Percentiles rank a stretch among this genome's conserved stretches.
phyloP scores from a whole-genome alignment of 768 basidiomycete genomes.

The Leccinum boreale region DNA sequence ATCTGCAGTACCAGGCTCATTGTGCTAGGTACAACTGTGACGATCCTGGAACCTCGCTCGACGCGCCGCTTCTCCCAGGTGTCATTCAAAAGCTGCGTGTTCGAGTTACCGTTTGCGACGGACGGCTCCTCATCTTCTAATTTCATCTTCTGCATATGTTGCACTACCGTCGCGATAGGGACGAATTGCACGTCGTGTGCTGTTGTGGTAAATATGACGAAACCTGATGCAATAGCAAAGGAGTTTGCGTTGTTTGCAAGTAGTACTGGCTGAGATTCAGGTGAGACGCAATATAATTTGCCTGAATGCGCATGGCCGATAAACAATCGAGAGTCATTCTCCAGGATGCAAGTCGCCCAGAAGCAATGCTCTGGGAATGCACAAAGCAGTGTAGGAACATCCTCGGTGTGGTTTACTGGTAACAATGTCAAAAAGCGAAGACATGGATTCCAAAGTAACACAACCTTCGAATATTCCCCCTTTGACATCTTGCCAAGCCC shows the following conservation, averaged over 20 bases:
- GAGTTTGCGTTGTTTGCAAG: constrained; percentile 64
- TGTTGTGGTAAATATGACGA: constrained; percentile 81
- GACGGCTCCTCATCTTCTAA: constrained; percentile 17
- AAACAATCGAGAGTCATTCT: constrained; percentile 34
- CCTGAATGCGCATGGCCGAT: constrained; percentile 65
- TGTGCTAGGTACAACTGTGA: constrained; percentile 79
- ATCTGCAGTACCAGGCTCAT: constrained; percentile 95
- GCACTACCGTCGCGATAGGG: constrained; percentile 33
- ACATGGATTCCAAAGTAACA: neutral
- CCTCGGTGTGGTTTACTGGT: constrained; percentile 19
- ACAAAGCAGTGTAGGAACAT: constrained; percentile 24
- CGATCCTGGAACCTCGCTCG: constrained; percentile 88
- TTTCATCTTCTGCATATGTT: constrained; percentile 15
- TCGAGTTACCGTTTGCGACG: constrained; percentile 21
- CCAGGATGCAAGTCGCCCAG: constrained; percentile 33
- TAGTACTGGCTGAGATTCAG: constrained; percentile 25
- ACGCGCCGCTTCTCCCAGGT: constrained; percentile 73
- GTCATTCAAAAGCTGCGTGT: constrained; percentile 8
- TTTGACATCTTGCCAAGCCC: constrained; percentile 42
- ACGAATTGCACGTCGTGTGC: constrained; percentile 79
- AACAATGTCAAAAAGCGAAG: constrained; percentile 6
- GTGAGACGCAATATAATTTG: constrained; percentile 54
- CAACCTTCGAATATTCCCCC: constrained; percentile 51
- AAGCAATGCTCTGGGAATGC: constrained; percentile 63
- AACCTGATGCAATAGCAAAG: constrained; percentile 67